Percentiles rank a stretch among this genome's conserved stretches.
These are phyloP conservation scores for Trametes coccinea DNA, from an alignment of 768 basidiomycete genomes.

Conservation along the genomic window DNA sequence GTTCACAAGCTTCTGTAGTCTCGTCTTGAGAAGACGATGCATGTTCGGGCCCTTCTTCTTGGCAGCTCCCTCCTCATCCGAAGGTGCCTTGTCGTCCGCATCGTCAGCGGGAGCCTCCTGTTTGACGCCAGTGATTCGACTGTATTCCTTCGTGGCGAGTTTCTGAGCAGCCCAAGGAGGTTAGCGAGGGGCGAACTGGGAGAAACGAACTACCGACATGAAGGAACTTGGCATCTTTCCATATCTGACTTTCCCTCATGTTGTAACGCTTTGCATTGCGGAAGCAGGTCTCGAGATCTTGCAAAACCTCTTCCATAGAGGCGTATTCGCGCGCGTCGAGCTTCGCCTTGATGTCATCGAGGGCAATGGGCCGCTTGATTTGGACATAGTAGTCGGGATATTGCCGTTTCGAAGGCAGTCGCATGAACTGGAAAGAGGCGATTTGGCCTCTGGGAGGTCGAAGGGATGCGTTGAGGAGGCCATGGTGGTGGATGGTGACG, in stretches of 20 bases:
- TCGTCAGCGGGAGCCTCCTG: conserved; percentile 32
- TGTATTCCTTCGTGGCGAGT: conserved; percentile 47
- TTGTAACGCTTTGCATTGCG: conserved; percentile 84
- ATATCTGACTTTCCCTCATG: conserved; percentile 75
- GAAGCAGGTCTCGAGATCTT: conserved; percentile 78
- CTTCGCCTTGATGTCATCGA: conserved; percentile 86
- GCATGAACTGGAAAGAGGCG: conserved; percentile 66
- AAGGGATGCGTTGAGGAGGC: conserved; percentile 30
- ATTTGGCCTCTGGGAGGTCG: conserved; percentile 52
- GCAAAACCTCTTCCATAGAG: conserved; percentile 64
- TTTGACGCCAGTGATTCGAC: conserved; percentile 44
- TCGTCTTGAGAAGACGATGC: conserved; percentile 62
- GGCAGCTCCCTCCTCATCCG: conserved; percentile 45
- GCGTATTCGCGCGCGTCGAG: conserved; percentile 61
- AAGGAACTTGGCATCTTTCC: conserved; percentile 78
- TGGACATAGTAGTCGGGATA: conserved; percentile 87
- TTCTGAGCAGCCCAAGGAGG: conserved; percentile 37
- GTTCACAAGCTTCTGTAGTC: conserved; percentile 70
- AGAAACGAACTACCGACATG: conserved; percentile 44
- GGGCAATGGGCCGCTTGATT: conserved; percentile 80
- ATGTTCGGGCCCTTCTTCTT: conserved; percentile 63
- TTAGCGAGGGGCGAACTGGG: conserved; percentile 13
- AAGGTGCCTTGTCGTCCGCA: conserved; percentile 37
- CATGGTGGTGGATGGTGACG: conserved; percentile 26
- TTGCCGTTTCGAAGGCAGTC: conserved; percentile 65